phyloP scores from a whole-genome alignment of 441 rosid species.

The Bruguiera hainesii region DNA sequence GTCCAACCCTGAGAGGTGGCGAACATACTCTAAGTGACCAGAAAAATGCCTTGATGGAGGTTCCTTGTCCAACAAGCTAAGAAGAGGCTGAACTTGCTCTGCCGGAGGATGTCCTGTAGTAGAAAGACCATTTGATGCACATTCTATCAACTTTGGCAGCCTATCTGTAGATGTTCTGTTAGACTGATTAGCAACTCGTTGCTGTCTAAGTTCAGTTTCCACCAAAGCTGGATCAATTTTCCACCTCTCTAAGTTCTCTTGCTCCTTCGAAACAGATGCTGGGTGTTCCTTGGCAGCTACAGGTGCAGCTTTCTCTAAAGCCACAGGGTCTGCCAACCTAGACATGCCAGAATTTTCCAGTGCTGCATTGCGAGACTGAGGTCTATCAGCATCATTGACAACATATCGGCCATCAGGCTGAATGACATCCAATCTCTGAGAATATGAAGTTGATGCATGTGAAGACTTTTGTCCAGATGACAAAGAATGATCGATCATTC shows the following conservation, averaged over 20 bases:
- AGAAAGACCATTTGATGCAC: conserved; percentile 57
- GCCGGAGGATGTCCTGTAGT: conserved; percentile 40
- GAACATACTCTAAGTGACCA: conserved; percentile 86
- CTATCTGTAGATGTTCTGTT: conserved; percentile 67
- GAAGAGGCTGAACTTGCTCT: conserved; percentile 95
- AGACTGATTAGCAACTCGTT: conserved; percentile 40
- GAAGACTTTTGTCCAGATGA: conserved; percentile 60
- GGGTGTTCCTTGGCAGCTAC: conserved; percentile 32
- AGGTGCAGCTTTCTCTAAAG: conserved; percentile 40
- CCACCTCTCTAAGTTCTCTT: conserved; percentile 42
- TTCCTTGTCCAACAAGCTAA: conserved; percentile 97
- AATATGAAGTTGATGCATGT: conserved; percentile 56
- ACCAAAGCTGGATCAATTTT: conserved; percentile 40
- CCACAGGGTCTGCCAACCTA: conserved; percentile 33
- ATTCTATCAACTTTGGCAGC: conserved; percentile 64
- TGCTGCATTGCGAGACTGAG: conserved; percentile 54
- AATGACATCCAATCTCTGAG: conserved; percentile 58
- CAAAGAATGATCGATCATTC: conserved; percentile 38
- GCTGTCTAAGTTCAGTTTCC: conserved; percentile 57
- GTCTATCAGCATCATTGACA: conserved; percentile 50
- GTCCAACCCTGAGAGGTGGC: conserved; percentile 75
- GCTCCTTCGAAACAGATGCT: conserved; percentile 31
- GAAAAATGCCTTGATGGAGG: conserved; percentile 86
- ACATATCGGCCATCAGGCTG: conserved; percentile 51
- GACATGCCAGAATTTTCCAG: conserved; percentile 40